Evolutionary conservation across 306 rosid species (phyloP), one percentile per base, ranked within the genome.

Genomic region (Ochetophila trinervis): DNA sequence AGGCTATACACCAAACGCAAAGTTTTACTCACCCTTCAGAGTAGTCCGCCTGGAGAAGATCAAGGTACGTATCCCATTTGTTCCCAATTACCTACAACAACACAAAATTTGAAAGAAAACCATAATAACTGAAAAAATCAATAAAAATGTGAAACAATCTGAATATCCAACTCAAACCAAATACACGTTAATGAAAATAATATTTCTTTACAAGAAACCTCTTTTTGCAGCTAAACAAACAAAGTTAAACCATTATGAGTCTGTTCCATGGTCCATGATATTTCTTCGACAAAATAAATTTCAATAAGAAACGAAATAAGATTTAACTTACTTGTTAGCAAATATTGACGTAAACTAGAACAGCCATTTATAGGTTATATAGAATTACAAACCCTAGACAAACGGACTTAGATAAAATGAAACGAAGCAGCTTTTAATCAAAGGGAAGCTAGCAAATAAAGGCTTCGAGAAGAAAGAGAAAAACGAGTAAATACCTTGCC

Each of bases 21-120:
- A 54, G 36, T 54, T 53, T 34, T 12, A 63, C 85, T 45, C 6
- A 87, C 98, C 97, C 98, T 87, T 93, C 98, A 19, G 81, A 58
- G 63, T 89, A 93, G 66, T 93, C 98, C 0, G 97, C 80, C 62
- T 93, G 97, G 27, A 89, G 83, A 82, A 93, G 95, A 63, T 93
- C 97, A 30, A 93, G 85, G 71, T 93, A 93, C 6, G 83, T 45
- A 44, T 93, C 98, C 97, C 98, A 93, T 72, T 93, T 93, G 89
- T 93, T 87, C 62, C 95, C 98, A 48, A 93, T 89, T 36, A 93
- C 95, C 98, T 87, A 73, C 19, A 36, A 80, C 59, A 19, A 74
- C 69, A 74, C 69, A 21, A 40, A 23, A 48, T 45, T 0, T 34
- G 9, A 40, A 44, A 30, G 27, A 18, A 18, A 24, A 15, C 23